Evolutionary conservation across 805 yeast species (phyloP).

Genomic region (Lipomyces starkeyi): DNA sequence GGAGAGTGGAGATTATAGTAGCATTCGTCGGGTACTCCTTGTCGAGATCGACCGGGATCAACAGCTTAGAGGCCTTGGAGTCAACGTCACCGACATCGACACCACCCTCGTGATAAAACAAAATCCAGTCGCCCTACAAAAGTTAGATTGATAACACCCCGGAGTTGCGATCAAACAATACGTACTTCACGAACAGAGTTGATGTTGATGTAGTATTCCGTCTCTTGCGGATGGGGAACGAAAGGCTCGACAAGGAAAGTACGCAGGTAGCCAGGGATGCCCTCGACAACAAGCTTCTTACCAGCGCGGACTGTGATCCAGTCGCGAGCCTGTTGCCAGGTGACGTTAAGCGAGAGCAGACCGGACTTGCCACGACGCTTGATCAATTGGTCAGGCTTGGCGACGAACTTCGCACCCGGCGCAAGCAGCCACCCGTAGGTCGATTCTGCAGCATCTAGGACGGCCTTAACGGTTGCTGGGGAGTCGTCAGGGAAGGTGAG

Average conservation of each 20-base stretch:
- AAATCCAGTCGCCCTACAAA: conserved; percentile 52
- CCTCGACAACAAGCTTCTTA: conserved; percentile 50
- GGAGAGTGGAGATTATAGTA: conserved; percentile 45
- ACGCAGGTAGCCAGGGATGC: conserved; percentile 49
- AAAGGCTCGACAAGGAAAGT: conserved; percentile 56
- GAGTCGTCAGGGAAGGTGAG: conserved; percentile 45
- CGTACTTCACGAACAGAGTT: conserved; percentile 52
- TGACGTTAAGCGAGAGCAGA: conserved; percentile 51
- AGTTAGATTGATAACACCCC: not conserved
- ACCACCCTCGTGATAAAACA: conserved; percentile 57
- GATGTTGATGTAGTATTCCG: conserved; percentile 56
- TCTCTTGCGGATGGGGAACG: conserved; percentile 54
- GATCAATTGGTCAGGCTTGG: conserved; percentile 56
- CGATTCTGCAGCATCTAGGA: conserved; percentile 46
- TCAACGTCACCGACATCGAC: conserved; percentile 57
- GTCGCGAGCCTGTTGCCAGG: conserved; percentile 53
- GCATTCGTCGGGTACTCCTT: conserved; percentile 51
- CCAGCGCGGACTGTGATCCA: conserved; percentile 55
- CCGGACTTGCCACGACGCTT: conserved; percentile 56
- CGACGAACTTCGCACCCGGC: conserved; percentile 51
- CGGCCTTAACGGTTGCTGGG: conserved; percentile 42
- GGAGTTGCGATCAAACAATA: not conserved
- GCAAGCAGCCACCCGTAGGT: conserved; percentile 51
- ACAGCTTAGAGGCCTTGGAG: conserved; percentile 52
- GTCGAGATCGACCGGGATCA: conserved; percentile 53